phyloP scores from a whole-genome alignment of 2,329 filamentous ascomycete genomes.

The Exophiala sideris region DNA sequence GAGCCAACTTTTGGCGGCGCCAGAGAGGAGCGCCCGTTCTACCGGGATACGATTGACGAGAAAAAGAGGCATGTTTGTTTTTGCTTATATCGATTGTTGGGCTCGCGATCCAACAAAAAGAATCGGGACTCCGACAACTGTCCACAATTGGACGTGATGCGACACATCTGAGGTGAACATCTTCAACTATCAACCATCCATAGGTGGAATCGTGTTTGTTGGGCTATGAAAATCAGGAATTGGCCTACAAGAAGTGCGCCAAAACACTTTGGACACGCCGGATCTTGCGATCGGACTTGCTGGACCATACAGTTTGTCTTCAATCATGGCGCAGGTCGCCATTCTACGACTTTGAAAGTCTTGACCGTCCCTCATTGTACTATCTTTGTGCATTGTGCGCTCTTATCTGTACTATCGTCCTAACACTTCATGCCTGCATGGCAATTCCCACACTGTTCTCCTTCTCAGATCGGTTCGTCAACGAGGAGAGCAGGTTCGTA shows the following conservation, averaged over 20 bases:
- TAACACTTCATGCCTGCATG: slow-evolving; percentile 1
- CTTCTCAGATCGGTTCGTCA: too few species aligned
- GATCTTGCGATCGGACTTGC: background rate
- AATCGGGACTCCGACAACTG: background rate
- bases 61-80: background rate
- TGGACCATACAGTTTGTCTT: slow-evolving; percentile 1
- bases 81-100: background rate
- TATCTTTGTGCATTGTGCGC: background rate
- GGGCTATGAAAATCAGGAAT: background rate
- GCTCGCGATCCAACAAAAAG: background rate
- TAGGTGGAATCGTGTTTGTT: background rate
- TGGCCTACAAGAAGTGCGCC: background rate
- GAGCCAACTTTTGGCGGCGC: slow-evolving; percentile 42
- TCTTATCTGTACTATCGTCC: background rate
- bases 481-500: too few species aligned
- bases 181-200: too few species aligned
- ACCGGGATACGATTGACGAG: slow-evolving; percentile 33
- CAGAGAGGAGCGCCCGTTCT: slow-evolving; percentile 37
- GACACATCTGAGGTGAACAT: too few species aligned
- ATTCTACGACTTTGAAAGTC: background rate
- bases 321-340: slow-evolving; percentile 13
- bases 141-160: background rate
- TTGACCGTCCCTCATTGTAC: slow-evolving; percentile 6
- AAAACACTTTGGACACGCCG: background rate
- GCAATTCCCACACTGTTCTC: too few species aligned